Base-by-base conservation (phyloP, 2,329 filamentous ascomycete genomes). In the Coleophoma cylindrospora region DNA sequence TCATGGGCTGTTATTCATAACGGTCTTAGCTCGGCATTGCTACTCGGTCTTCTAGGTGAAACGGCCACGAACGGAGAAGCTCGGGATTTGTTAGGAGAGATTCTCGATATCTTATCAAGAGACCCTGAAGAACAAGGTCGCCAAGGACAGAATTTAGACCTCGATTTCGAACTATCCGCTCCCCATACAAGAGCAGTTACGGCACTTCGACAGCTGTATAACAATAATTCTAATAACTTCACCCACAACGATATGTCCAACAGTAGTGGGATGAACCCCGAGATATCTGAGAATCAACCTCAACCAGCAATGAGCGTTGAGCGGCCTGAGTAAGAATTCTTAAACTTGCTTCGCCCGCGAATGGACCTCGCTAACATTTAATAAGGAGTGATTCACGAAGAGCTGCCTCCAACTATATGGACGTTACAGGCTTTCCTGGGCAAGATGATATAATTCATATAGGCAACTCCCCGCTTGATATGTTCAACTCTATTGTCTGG, bases 1-100 rank as follows among this genome's bases (percentile, higher is more conserved):
- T 83, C 78, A 51, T 84, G 80, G 80, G 80, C 80, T 0, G 83
- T 84, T 53, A 84, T 80, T 2, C 83, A 84, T 52, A 79, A 84
- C 58, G 80, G 80, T 2, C 70, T 84, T 9, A 83, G 80, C 47
- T 84, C 80, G 0, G 80, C 80, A 2, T 70, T 84, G 4, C 68
- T 84, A 10, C 73, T 84, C 6, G 80, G 80, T 14, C 80, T 83
- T 45, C 60, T 83, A 2, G 76, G 75, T 47, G 79, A 83, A 55
- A 81, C 79, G 8, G 81, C 81, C 61, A 66, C 74, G 2, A 79
- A 83, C 50, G 75, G 76, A 0, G 80, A 82, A 55, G 75, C 83
- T 2, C 76, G 79, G 15, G 76, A 81, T 48, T 69, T 83, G 2
- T 80, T 83, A 51, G 80, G 80, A 4, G 80, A 83, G 54, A 65